Evolutionary conservation across 129 eudicot genomes (phyloP), one percentile per base, ranked within the genome.

Genomic region (Lactuca sativa): DNA sequence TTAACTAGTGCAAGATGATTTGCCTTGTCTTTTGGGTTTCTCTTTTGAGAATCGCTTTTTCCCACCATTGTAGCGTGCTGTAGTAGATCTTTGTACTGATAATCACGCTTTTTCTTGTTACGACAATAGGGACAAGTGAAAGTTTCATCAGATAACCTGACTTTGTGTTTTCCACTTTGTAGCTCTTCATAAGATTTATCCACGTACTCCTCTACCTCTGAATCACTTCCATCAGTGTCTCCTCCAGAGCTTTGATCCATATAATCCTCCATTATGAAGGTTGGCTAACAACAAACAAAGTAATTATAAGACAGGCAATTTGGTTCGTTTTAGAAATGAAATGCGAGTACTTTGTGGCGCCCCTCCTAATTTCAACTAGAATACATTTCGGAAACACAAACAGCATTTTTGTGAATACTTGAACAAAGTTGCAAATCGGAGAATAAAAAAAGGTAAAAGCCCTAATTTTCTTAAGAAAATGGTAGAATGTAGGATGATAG

Each of bases 61-160:
- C 89, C 97, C 44, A 95, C 81, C 38, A 88, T 86, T 49, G 74
- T 66, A 5, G 99, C 97, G 58, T 95, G 99, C 81, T 90, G 99
- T 68, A 87, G 64, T 31, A 95, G 80, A 17, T 95, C 96, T 49
- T 72, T 83, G 48, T 75, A 83, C 41, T 25, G 77, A 71, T 62
- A 95, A 47, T 85, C 89, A 36, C 77, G 74, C 66, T 80, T 90
- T 54, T 77, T 86, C 55, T 85, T 90, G 62, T 62, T 85, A 21
- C 89, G 70, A 78, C 99, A 95, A 47, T 66, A 95, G 2, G 99
- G 97, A 66, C 99, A 95, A 15, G 85, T 65, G 72, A 71, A 93
- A 12, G 79, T 73, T 7, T 71, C 75, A 25, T 85, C 85, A 0
- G 95, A 77, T 69, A 82, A 59, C 68, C 83, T 93, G 17, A 89